Evolutionary conservation across 2,329 filamentous ascomycete genomes (phyloP).

Genomic region (Calonectria pauciramosa): DNA sequence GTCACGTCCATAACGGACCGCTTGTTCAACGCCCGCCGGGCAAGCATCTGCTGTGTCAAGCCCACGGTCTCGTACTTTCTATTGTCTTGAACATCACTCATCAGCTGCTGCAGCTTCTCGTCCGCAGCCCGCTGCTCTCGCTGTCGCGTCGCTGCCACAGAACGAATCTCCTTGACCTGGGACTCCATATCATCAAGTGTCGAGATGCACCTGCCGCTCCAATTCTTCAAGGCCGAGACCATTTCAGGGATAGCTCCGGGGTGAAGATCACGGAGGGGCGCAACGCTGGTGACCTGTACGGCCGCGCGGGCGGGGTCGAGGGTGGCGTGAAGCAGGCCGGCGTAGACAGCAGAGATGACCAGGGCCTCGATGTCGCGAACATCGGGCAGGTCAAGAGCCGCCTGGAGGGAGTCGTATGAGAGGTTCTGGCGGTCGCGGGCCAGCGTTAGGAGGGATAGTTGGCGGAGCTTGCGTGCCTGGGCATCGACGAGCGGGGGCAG

Average conservation of each 20-base stretch:
- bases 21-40: constrained; percentile 48
- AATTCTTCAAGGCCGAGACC: constrained; percentile 76
- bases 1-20: constrained; percentile 59
- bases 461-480: constrained; percentile 88
- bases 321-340: constrained; percentile 83
- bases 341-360: constrained; percentile 89
- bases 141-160: constrained; percentile 67
- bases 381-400: constrained; percentile 75
- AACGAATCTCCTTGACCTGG: constrained; percentile 78
- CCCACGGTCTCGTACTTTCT: constrained; percentile 49
- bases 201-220: constrained; percentile 82
- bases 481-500: constrained; percentile 80
- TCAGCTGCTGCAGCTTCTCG: constrained; percentile 61
- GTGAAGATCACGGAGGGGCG: constrained; percentile 87
- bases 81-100: constrained; percentile 60
- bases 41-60: constrained; percentile 41
- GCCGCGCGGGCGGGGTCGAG: constrained; percentile 83
- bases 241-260: constrained; percentile 80
- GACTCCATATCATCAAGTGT: constrained; percentile 82
- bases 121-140: constrained; percentile 63
- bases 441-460: constrained; percentile 89
- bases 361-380: constrained; percentile 84
- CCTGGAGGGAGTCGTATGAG: constrained; percentile 78
- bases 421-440: constrained; percentile 77
- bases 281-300: constrained; percentile 84